phyloP scores from a whole-genome alignment of 1,139 yeast genomes.

The Taphrina sp. region DNA sequence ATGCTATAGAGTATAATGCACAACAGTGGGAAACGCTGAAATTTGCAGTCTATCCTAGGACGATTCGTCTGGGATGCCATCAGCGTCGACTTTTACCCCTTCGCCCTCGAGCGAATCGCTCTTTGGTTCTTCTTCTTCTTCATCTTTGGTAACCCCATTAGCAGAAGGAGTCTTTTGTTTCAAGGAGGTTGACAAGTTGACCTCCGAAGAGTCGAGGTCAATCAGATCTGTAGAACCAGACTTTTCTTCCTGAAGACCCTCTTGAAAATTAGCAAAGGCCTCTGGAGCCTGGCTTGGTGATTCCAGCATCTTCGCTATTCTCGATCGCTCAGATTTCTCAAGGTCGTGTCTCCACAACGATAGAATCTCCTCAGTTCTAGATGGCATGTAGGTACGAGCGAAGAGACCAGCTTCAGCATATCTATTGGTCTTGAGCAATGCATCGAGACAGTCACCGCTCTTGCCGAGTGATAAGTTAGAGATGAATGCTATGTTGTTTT shows the following conservation, averaged over 20 bases:
- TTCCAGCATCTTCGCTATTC: conserved; percentile 6
- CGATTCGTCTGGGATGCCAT: background rate
- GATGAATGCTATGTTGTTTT: conserved; percentile 87
- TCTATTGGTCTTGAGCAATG: conserved; percentile 69
- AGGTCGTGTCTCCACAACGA: conserved; percentile 11
- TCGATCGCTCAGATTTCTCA: conserved; percentile 2
- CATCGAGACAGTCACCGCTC: conserved; percentile 59
- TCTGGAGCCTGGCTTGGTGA: conserved; percentile 10
- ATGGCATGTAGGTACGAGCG: conserved; percentile 61
- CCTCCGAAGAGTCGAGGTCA: conserved; percentile 3
- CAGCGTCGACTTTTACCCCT: conserved; percentile 8
- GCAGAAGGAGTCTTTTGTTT: background rate
- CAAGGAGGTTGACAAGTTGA: background rate
- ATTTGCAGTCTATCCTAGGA: conserved; percentile 2
- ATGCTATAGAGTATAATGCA: too few species aligned
- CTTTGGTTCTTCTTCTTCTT: background rate
- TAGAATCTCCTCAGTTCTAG: conserved; percentile 5
- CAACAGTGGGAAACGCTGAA: too few species aligned
- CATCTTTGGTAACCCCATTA: too few species aligned
- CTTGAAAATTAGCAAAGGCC: conserved; percentile 7
- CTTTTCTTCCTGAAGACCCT: conserved; percentile 8
- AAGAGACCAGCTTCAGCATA: conserved; percentile 81
- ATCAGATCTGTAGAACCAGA: conserved; percentile 4
- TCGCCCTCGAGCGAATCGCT: conserved; percentile 3
- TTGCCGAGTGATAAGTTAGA: conserved; percentile 87